Evolutionary conservation across 495 filamentous ascomycete species (phyloP), one percentile per base, ranked within the genome.

Genomic region (Darksidea phi): DNA sequence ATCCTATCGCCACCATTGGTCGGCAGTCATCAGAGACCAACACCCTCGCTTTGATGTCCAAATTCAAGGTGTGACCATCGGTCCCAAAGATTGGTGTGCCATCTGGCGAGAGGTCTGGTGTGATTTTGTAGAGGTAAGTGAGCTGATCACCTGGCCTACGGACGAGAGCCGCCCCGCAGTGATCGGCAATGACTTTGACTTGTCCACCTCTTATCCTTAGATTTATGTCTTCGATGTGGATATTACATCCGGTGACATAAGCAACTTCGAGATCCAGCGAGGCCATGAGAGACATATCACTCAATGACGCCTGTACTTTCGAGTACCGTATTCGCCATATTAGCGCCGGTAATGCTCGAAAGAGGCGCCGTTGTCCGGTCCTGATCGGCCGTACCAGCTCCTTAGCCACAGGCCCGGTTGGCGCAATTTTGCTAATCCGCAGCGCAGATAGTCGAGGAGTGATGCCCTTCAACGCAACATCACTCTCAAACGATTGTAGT

Each of bases 221-320:
- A n/a, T 82, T 72, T 47, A 91, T 85, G 48, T 82, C 81, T 51
- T 87, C 77, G 28, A 97, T 82, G 6, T 74, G 70, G 47, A 91
- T 83, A 69, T 88, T 84, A 65, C 84, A 89, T 37, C 84, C 83
- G 48, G 90, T 82, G 61, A 90, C 91, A 20, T 90, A 86, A 0
- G 90, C 93, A 54, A 95, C 86, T 72, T 97, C 92, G 50, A 96
- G 77, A 72, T 96, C 91, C 17, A 97, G 78, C 49, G 88, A 87
- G 20, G 92, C 91, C 46, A 95, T 81, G 0, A 93, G 26, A 5
- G 57, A 57, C 18, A 45, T 48, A 17, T 64, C 63, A 23, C 62
- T 66, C 79, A 21, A 84, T 80, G 82, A 78, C 20, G 84, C 80
- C 6, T 80, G 80, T 7, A 83, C 81, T 59, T 85, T 88, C 24